Evolutionary conservation across 148 eudicot genomes (phyloP).

Genomic region (Chenopodium berlandieri): DNA sequence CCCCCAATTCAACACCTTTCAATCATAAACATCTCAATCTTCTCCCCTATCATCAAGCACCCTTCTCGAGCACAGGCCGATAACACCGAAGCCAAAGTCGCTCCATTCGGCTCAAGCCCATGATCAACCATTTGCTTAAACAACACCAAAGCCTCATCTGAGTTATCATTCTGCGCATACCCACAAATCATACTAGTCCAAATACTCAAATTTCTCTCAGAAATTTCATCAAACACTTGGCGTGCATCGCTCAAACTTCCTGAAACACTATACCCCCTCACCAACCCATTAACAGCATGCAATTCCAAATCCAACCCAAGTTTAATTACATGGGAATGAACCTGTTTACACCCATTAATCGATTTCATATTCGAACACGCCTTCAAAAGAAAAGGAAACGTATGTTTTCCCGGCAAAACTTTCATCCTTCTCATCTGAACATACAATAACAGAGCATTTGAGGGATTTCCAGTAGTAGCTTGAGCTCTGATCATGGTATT

Average conservation of each 20-base stretch:
- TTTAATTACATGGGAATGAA: slow-evolving; percentile 53
- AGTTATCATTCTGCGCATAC: slow-evolving; percentile 54
- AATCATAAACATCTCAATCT: slow-evolving; percentile 46
- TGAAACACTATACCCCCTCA: slow-evolving; percentile 45
- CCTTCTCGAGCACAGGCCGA: slow-evolving; percentile 80
- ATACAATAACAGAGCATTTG: slow-evolving; percentile 47
- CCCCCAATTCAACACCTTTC: slow-evolving; percentile 40
- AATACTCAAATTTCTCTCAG: slow-evolving; percentile 59
- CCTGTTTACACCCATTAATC: slow-evolving; percentile 35
- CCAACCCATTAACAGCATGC: slow-evolving; percentile 64
- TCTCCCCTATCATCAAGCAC: slow-evolving; percentile 61
- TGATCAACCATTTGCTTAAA: slow-evolving; percentile 52
- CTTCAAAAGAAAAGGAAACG: slow-evolving; percentile 71
- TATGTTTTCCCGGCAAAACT: slow-evolving; percentile 57
- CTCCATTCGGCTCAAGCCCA: slow-evolving; percentile 67
- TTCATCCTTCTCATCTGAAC: slow-evolving; percentile 47
- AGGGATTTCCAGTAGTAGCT: slow-evolving; percentile 43
- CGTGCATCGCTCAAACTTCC: slow-evolving; percentile 40
- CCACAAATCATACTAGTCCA: slow-evolving; percentile 86
- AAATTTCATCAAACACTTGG: slow-evolving; percentile 55
- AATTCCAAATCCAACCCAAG: slow-evolving; percentile 51
- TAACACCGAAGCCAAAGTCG: slow-evolving; percentile 60
- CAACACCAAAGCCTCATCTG: slow-evolving; percentile 49
- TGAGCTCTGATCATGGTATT: slow-evolving; percentile 71
- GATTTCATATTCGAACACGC: slow-evolving; percentile 43